Evolutionary conservation across 1,139 yeast genomes (phyloP).

Genomic region (Kluyveromyces marxianus): DNA sequence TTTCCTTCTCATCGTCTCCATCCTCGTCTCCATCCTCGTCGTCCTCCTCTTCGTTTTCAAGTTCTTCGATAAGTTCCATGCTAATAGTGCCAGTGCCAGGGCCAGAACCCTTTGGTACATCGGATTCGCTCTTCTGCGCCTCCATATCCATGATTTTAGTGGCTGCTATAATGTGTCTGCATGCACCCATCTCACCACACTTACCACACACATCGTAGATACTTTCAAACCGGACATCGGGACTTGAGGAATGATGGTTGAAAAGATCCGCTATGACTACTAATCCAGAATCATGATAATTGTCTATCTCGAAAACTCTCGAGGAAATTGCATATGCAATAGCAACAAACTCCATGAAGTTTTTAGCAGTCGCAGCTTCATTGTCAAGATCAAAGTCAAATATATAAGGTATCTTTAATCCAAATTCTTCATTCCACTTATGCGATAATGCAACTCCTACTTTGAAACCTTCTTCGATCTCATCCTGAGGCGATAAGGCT

Average conservation of each 20-base stretch:
- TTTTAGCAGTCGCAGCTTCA: constrained; percentile 9
- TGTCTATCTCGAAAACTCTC: constrained; percentile 75
- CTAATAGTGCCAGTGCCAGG: background rate
- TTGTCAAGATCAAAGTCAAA: constrained; percentile 25
- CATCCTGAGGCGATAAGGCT: constrained; percentile 32
- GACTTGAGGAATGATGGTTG: constrained; percentile 57
- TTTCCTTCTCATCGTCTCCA: constrained; percentile 30
- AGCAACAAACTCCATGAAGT: constrained; percentile 41
- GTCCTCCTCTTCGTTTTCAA: constrained; percentile 12
- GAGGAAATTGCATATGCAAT: constrained; percentile 57
- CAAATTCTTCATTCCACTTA: constrained; percentile 25
- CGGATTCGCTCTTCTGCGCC: constrained; percentile 2
- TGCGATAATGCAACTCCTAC: constrained; percentile 46
- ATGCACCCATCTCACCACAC: constrained; percentile 62
- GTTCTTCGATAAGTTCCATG: background rate
- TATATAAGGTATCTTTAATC: constrained; percentile 37
- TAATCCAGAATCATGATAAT: constrained; percentile 61
- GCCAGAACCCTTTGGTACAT: background rate
- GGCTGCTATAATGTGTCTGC: constrained; percentile 38
- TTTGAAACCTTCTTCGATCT: constrained; percentile 47
- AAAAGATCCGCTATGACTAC: constrained; percentile 92
- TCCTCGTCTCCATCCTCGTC: constrained; percentile 17
- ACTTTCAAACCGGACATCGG: constrained; percentile 69
- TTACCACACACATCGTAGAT: constrained; percentile 59
- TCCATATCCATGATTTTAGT: constrained; percentile 6